A percentile compares a stretch with the other conserved stretches of the same genome.
Conservation (phyloP, 192 early-diverging fungal species). For the Hyaloraphidium curvatum region DNA sequence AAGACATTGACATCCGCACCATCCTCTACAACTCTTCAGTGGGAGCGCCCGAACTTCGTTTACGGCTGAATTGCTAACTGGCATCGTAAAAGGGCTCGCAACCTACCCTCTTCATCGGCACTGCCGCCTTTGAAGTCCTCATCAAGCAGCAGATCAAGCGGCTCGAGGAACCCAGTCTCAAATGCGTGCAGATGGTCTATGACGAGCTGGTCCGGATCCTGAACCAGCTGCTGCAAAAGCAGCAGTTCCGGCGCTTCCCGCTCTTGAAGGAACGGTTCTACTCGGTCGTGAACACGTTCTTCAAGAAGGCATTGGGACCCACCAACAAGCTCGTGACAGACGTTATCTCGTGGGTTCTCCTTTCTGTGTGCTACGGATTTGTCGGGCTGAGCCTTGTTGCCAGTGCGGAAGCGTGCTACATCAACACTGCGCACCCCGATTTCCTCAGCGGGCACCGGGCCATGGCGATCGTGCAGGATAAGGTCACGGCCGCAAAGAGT, state of each 20-base stretch:
- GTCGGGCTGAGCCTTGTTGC: not conserved
- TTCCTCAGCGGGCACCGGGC: constrained; percentile 87
- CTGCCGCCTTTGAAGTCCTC: constrained; percentile 92
- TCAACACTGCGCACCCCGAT: constrained; percentile 98
- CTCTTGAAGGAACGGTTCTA: constrained; percentile 82
- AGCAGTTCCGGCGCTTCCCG: constrained; percentile 92
- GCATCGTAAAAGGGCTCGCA: constrained; percentile 50
- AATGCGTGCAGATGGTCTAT: constrained; percentile 88
- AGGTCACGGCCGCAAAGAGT: not conserved
- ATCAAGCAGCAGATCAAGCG: constrained; percentile 98
- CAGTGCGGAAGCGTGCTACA: constrained; percentile 83
- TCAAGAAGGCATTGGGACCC: constrained; percentile 72
- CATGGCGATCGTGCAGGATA: constrained; percentile 9
- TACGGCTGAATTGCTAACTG: not conserved
- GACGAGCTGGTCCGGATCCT: constrained; percentile 95
- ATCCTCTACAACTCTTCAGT: constrained; percentile 95
- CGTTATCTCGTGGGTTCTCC: constrained; percentile 51
- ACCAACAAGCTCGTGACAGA: constrained; percentile 90
- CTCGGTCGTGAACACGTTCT: constrained; percentile 79
- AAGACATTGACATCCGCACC: constrained; percentile 96
- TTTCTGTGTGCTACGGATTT: not conserved
- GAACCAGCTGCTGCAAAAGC: constrained; percentile 72
- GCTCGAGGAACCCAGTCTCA: constrained; percentile 90
- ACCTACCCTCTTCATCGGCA: constrained; percentile 93
- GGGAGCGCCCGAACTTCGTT: constrained; percentile 5